A percentile compares a stretch with the other conserved stretches of the same genome.
phyloP scores from a whole-genome alignment of 2,329 filamentous ascomycete species.

The Monosporascus sp. region DNA sequence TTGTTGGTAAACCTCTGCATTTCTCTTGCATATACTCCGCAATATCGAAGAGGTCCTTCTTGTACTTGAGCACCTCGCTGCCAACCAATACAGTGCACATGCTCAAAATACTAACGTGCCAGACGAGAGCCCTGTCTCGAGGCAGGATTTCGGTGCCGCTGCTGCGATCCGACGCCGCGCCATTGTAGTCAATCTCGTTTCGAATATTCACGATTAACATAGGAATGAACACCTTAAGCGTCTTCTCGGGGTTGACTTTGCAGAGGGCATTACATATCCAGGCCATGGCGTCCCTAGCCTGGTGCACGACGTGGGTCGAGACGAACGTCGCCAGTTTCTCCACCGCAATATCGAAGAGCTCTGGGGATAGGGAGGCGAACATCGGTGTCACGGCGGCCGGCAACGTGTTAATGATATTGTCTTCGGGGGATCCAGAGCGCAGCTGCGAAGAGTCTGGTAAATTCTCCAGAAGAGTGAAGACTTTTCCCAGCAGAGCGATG shows the following conservation, averaged over 20 bases:
- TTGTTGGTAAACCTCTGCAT: conserved; percentile 87
- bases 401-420: conserved; percentile 93
- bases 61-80: conserved; percentile 81
- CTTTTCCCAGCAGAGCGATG: conserved; percentile 82
- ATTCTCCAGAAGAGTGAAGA: conserved; percentile 94
- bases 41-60: conserved; percentile 83
- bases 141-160: conserved; percentile 91
- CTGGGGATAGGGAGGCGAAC: conserved; percentile 84
- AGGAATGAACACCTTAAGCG: conserved; percentile 83
- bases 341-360: conserved; percentile 86
- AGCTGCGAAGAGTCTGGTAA: conserved; percentile 85
- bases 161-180: conserved; percentile 89
- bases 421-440: conserved; percentile 86
- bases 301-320: conserved; percentile 90
- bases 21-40: conserved; percentile 95
- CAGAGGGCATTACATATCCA: conserved; percentile 96
- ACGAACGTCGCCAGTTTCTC: conserved; percentile 92
- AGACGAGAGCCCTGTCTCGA: conserved; percentile 86
- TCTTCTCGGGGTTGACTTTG: conserved; percentile 92
- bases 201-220: conserved; percentile 88
- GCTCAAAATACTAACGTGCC: conserved; percentile 94
- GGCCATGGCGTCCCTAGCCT: conserved; percentile 95
- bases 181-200: conserved; percentile 95
- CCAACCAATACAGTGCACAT: conserved; percentile 98
- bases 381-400: conserved; percentile 88